phyloP scores from a whole-genome alignment of 129 eudicot species.

The Pittosporum tobira region DNA sequence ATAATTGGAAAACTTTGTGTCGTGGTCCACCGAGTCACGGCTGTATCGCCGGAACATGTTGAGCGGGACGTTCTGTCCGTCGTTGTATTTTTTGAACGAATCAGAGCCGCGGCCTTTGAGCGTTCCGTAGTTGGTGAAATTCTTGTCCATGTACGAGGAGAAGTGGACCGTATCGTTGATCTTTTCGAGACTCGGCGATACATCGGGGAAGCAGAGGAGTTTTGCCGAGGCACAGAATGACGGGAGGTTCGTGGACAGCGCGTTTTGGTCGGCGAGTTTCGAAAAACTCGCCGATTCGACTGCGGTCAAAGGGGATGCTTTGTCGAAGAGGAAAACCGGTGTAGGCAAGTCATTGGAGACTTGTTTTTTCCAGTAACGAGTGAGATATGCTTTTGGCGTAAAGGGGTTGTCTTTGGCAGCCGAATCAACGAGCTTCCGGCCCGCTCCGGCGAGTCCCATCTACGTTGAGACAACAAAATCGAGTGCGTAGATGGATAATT shows the following conservation, averaged over 20 bases:
- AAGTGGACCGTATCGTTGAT: constrained; percentile 44
- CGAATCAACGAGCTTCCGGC: not conserved
- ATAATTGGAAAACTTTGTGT: constrained; percentile 47
- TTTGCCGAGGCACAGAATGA: constrained; percentile 68
- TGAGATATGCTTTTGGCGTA: constrained; percentile 44
- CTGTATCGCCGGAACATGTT: constrained; percentile 72
- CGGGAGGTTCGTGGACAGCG: constrained; percentile 49
- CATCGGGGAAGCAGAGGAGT: constrained; percentile 69
- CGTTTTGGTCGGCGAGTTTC: constrained; percentile 43
- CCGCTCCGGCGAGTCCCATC: constrained; percentile 33
- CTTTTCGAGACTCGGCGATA: constrained; percentile 57
- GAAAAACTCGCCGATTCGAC: constrained; percentile 46
- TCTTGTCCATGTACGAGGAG: constrained; percentile 29
- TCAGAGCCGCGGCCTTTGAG: constrained; percentile 43
- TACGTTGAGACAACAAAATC: constrained; percentile 3
- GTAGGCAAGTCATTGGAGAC: constrained; percentile 54
- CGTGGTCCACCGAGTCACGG: constrained; percentile 77
- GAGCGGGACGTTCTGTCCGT: constrained; percentile 40
- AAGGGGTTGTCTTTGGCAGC: constrained; percentile 41
- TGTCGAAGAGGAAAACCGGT: constrained; percentile 48
- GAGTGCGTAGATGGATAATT: not conserved
- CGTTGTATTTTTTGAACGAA: constrained; percentile 58
- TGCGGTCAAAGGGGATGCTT: constrained; percentile 67
- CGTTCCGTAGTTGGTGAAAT: constrained; percentile 89
- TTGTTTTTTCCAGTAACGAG: constrained; percentile 74